Evolutionary conservation across 2,329 filamentous ascomycete genomes (phyloP).

Genomic region (Didymella sp.): DNA sequence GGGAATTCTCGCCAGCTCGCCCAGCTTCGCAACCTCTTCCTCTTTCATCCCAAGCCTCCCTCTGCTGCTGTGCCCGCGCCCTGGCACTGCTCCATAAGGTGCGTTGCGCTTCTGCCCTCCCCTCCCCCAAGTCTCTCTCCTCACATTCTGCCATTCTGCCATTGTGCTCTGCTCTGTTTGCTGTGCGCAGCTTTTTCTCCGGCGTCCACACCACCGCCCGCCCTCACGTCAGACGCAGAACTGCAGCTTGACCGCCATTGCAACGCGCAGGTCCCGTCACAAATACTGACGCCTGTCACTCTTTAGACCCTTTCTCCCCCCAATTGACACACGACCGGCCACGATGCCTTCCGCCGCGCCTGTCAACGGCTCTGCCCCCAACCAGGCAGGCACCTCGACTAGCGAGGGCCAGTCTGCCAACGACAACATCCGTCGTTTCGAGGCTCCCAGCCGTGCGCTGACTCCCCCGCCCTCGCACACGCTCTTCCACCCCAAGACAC

Average conservation of each 20-base stretch:
- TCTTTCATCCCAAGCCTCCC: conserved; percentile 34
- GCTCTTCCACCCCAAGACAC: conserved; percentile 98
- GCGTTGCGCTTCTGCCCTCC: conserved; percentile 20
- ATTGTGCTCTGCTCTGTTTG: conserved; percentile 21
- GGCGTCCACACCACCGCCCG: conserved; percentile 21
- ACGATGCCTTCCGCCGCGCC: conserved; percentile 56
- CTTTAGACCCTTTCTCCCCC: conserved; percentile 14
- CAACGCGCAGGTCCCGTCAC: conserved; percentile 3
- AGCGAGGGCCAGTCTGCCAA: conserved; percentile 72
- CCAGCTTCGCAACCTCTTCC: conserved; percentile 37
- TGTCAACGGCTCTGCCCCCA: conserved; percentile 42
- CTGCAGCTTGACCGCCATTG: conserved; percentile 7
- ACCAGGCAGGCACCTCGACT: conserved; percentile 39
- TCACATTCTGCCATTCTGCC: conserved; percentile 19
- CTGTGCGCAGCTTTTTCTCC: conserved; percentile 32
- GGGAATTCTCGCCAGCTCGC: conserved; percentile 28
- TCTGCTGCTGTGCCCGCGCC: conserved; percentile 23
- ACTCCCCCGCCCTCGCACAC: conserved; percentile 87
- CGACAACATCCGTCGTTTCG: conserved; percentile 98
- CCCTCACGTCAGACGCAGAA: conserved; percentile 37
- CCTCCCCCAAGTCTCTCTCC: conserved; percentile 15
- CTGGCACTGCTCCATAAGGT: conserved; percentile 40
- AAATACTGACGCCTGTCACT: conserved; percentile 26
- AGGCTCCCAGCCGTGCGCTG: conserved; percentile 87
- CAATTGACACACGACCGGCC: conserved; percentile 35